A percentile compares a stretch with the other conserved stretches of the same genome.
phyloP scores from a whole-genome alignment of 2,329 filamentous ascomycete genomes.

The Apiospora hydei region DNA sequence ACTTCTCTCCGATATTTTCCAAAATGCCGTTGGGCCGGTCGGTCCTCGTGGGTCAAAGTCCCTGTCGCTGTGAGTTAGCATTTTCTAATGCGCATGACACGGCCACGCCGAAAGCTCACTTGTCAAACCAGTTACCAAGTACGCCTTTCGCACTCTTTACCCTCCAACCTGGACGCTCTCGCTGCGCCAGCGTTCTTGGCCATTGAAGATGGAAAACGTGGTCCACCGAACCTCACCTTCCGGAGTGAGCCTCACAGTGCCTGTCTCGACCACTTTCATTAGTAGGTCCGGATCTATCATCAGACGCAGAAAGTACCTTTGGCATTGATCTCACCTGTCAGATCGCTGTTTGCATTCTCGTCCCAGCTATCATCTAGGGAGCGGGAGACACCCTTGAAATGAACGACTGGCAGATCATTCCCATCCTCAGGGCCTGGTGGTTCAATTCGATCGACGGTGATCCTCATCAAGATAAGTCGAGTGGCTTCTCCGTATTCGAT shows the following conservation, averaged over 20 bases:
- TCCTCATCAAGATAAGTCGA: slow-evolving; percentile 72
- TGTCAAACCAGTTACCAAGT: slow-evolving; percentile 80
- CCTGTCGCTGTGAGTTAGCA: slow-evolving; percentile 40
- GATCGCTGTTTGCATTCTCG: slow-evolving; percentile 71
- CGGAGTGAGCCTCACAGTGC: slow-evolving; percentile 69
- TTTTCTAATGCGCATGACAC: too few species aligned
- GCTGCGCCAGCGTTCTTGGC: slow-evolving; percentile 76
- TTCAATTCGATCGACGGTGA: slow-evolving; percentile 68
- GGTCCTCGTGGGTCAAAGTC: slow-evolving; percentile 72
- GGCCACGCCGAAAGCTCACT: slow-evolving; percentile 50
- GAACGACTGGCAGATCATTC: slow-evolving; percentile 67
- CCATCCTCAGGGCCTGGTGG: slow-evolving; percentile 64
- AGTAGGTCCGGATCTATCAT: slow-evolving; percentile 3
- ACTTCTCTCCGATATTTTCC: slow-evolving; percentile 60
- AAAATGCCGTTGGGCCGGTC: slow-evolving; percentile 74
- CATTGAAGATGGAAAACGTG: slow-evolving; percentile 67
- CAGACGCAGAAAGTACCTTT: slow-evolving; percentile 37
- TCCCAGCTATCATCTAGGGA: slow-evolving; percentile 71
- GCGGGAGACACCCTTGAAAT: slow-evolving; percentile 69
- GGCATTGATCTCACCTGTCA: slow-evolving; percentile 59
- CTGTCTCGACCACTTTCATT: slow-evolving; percentile 43
- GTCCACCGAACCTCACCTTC: slow-evolving; percentile 81
- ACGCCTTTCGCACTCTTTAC: slow-evolving; percentile 70
- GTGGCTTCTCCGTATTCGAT: slow-evolving; percentile 72
- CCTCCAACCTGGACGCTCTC: slow-evolving; percentile 78